Base-by-base conservation (phyloP, 2,329 filamentous ascomycete species). In the Colletotrichum orchidophilum region DNA sequence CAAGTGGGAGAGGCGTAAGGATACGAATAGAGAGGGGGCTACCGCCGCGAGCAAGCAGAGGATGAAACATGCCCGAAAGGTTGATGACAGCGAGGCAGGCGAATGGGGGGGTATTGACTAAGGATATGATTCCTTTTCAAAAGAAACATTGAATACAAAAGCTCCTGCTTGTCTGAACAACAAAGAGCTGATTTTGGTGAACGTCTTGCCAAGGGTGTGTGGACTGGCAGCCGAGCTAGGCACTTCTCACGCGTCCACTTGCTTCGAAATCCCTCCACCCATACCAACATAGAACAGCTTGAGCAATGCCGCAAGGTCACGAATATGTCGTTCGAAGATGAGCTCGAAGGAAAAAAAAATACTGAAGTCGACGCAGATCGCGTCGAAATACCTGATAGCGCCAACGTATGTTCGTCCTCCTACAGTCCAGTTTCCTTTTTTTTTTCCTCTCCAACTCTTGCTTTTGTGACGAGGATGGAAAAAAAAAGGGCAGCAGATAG, bases 1-100 rank as follows among this genome's bases (percentile, higher is more conserved):
- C 78, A 92, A 92, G 3, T 96, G 90, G 83, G 91, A 94, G 80
- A 85, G 92, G 75, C 86, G 87, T 75, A 85, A 87, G 79, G 92
- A 94, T 81, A 87, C 94, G 76, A 94, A 92, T 74, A 85, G 83
- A 73, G 87, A 81, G 65, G 91, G 88, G 0, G 92, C 90, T 5
- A 91, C 91, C 65, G 85, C 88, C 71, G 87, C 86, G 31, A 92
- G 88, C 79, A 90, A 87, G 81, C 85, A 84, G 79, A 83, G 87
- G 74, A 88, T 87, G 79, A 76, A 78, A 49, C 73, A 75, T 66
- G 74, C 55, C 42, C 26, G 15, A 31, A 71, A 66, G 54, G 72
- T 78, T 63, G 81, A 76, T 6, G 74, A 55, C n/a, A 74, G 54
- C 3, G 78, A 79, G 5, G 81, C 77, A 18, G 75, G 75, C 35